phyloP scores from a whole-genome alignment of 2,329 filamentous ascomycete genomes.

The Diaporthe eres region DNA sequence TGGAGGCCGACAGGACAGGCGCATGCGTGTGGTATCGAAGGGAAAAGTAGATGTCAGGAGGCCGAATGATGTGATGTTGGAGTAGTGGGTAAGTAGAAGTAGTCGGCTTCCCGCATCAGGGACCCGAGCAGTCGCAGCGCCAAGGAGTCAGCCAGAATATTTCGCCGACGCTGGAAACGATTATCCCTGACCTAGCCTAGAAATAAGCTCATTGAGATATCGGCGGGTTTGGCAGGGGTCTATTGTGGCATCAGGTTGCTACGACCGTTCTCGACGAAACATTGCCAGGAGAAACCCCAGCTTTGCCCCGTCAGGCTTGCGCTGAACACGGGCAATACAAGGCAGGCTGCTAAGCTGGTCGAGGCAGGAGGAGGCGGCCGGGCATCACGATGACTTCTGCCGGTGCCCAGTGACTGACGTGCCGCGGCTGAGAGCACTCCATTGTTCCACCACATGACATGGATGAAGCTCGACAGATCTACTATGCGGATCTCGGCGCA shows the following conservation, averaged over 20 bases:
- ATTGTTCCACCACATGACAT: slow-evolving; percentile 42
- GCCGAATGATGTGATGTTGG: slow-evolving; percentile 35
- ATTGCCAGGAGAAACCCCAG: slow-evolving; percentile 15
- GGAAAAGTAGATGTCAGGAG: slow-evolving; percentile 11
- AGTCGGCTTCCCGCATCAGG: slow-evolving; percentile 40
- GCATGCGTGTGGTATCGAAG: slow-evolving; percentile 23
- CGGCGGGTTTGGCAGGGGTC: slow-evolving; percentile 16
- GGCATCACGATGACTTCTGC: not conserved
- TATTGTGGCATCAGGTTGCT: slow-evolving; percentile 19
- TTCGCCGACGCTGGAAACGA: slow-evolving; percentile 37
- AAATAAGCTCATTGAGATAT: slow-evolving; percentile 33
- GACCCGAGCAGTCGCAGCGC: slow-evolving; percentile 36
- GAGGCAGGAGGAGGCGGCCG: not conserved
- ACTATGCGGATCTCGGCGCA: slow-evolving; percentile 28
- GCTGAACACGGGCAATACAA: not conserved
- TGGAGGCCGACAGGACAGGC: slow-evolving; percentile 10
- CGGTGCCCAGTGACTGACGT: not conserved
- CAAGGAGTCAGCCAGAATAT: slow-evolving; percentile 42
- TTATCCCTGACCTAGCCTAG: slow-evolving; percentile 2
- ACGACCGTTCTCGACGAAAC: slow-evolving; percentile 28
- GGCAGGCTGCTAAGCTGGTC: slow-evolving; percentile 5
- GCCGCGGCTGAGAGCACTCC: slow-evolving; percentile 23
- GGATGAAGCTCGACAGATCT: slow-evolving; percentile 38
- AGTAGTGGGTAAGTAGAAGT: slow-evolving; percentile 37
- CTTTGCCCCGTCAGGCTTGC: not conserved